These are phyloP conservation scores for Calvatia gigantea DNA, from an alignment of 768 basidiomycete genomes.

Conservation along the genomic window DNA sequence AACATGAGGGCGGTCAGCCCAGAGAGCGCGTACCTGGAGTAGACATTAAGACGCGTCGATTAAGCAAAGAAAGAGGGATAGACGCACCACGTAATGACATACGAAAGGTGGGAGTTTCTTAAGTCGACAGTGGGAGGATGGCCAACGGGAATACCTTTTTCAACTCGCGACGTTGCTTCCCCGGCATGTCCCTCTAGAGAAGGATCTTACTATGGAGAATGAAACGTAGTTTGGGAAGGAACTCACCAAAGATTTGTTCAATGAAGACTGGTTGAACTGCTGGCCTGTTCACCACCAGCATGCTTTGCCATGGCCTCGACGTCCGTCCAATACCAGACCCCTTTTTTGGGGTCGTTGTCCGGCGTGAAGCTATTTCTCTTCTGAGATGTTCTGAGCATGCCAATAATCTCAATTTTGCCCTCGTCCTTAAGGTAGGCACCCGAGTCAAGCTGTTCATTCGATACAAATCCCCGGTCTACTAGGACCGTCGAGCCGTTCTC, in stretches of 20 bases:
- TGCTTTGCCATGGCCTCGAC: slow-evolving; percentile 74
- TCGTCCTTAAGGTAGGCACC: slow-evolving; percentile 32
- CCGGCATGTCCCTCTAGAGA: slow-evolving; percentile 79
- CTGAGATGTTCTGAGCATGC: slow-evolving; percentile 83
- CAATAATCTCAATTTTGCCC: slow-evolving; percentile 70
- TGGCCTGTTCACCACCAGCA: slow-evolving; percentile 66
- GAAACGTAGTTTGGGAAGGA: not conserved
- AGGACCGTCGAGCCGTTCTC: slow-evolving; percentile 80
- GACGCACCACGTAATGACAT: slow-evolving; percentile 89
- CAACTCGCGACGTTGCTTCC: slow-evolving; percentile 54
- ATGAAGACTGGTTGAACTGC: slow-evolving; percentile 87
- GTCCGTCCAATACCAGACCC: slow-evolving; percentile 93
- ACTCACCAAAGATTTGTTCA: slow-evolving; percentile 87
- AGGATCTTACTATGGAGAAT: slow-evolving; percentile 1
- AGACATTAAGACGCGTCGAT: not conserved
- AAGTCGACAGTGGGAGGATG: slow-evolving; percentile 80
- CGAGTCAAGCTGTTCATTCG: slow-evolving; percentile 38
- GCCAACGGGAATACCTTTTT: slow-evolving; percentile 82
- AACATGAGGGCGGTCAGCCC: slow-evolving; percentile 86
- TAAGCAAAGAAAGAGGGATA: not conserved
- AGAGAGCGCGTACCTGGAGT: slow-evolving; percentile 81
- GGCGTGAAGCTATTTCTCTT: slow-evolving; percentile 81
- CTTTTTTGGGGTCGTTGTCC: slow-evolving; percentile 74
- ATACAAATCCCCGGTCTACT: slow-evolving; percentile 92
- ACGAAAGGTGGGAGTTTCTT: slow-evolving; percentile 91